Evolutionary conservation across 148 eudicot species (phyloP), one percentile per base, ranked within the genome.

Genomic region (Camellia lanceoleosa): DNA sequence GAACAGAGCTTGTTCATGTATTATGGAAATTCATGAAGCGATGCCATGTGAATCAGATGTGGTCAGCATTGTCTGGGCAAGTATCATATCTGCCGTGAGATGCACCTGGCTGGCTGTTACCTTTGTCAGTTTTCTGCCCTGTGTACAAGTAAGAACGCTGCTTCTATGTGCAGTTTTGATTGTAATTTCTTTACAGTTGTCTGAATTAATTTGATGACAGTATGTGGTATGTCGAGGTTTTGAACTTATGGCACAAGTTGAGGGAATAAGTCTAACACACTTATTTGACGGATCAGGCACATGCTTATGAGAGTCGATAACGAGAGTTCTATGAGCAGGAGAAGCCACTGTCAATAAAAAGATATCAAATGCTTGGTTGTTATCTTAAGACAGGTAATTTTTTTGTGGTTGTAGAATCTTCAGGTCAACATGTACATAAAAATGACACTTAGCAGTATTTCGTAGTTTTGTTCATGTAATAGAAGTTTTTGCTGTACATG

Each of bases 241-340:
- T 14, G 23, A 74, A 68, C 62, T 68, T 46, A 18, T 73, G 65
- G 49, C 55, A 20, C 62, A 67, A 75, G 5, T 49, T 49, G 52
- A 49, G 52, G 52, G 52, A 49, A 49, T 49, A 4, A 49, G 52
- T 49, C 7, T 49, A 47, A 63, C 68, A 23, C 19, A 30, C 59
- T 74, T 79, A 16, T 85, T 65, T 71, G 59, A 8, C 82, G 81
- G 82, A 72, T 51, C 89, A 96, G 99, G 93, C 92, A 96, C 87
- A 96, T 96, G 99, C 98, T 96, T 77, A 92, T 85, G 91, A 88
- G 93, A 80, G 97, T 96, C 86, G 99, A 93, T 78, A 96, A 93
- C 81, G 99, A 96, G 99, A 96, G 84, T 96, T 96, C 77, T 96
- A 96, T 79, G 99, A 93, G 81, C 90, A 90, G 78, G 99, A 96